phyloP scores from a whole-genome alignment of 805 yeast species.

The Yamadazyma phyllophila region DNA sequence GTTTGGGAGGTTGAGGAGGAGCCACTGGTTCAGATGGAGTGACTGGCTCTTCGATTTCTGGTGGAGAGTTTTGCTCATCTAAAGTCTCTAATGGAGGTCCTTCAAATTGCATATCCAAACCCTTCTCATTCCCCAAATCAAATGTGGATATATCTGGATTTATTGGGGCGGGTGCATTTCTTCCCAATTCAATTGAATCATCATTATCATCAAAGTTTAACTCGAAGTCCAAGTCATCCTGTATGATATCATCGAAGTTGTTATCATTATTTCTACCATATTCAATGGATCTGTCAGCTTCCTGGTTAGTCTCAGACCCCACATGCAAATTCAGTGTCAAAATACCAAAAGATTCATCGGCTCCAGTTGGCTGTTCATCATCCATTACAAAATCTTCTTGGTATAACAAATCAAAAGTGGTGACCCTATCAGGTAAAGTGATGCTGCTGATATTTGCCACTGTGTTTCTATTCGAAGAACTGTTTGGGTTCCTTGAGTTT shows the following conservation, averaged over 20 bases:
- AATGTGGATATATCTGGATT: constrained; percentile 24
- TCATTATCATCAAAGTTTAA: constrained; percentile 31
- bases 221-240: constrained; percentile 54
- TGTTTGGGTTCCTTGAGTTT: constrained; percentile 27
- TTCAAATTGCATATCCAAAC: constrained; percentile 36
- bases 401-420: constrained; percentile 69
- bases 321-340: neutral
- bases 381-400: constrained; percentile 54
- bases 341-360: neutral
- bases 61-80: constrained; percentile 16
- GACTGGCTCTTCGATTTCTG: constrained; percentile 19
- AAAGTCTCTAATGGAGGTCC: constrained; percentile 39
- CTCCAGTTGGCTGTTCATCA: constrained; percentile 16
- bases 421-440: constrained; percentile 72
- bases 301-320: constrained; percentile 6
- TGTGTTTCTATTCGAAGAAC: constrained; percentile 56
- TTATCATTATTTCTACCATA: constrained; percentile 48
- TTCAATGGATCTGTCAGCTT: constrained; percentile 56
- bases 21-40: constrained; percentile 16
- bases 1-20: constrained; percentile 10
- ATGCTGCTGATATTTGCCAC: constrained; percentile 58
- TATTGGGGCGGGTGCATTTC: constrained; percentile 32
- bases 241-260: constrained; percentile 33
- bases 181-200: constrained; percentile 53
- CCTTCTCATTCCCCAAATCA: constrained; percentile 9